Evolutionary conservation across 768 basidiomycete genomes (phyloP).

Genomic region (Boletus eberwhitei): DNA sequence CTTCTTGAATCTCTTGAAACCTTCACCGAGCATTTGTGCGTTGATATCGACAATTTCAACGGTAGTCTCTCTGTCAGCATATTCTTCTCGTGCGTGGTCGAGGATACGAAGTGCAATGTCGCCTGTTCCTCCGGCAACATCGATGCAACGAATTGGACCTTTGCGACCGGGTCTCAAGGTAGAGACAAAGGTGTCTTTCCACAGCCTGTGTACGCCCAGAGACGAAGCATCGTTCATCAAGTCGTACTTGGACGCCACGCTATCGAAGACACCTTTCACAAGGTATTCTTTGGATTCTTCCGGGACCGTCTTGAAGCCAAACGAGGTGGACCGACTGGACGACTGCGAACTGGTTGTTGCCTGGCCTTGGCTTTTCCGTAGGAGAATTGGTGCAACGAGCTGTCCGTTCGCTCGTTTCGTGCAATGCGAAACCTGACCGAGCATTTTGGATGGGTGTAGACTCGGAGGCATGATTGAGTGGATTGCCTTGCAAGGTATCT

Average conservation of each 20-base stretch:
- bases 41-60: conserved; percentile 96
- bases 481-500: no score
- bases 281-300: conserved; percentile 84
- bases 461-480: no score
- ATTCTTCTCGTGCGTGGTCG: conserved; percentile 84
- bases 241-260: conserved; percentile 93
- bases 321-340: conserved; percentile 65
- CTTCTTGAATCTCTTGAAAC: conserved; percentile 84
- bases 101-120: conserved; percentile 95
- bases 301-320: conserved; percentile 89
- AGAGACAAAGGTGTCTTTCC: conserved; percentile 91
- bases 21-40: conserved; percentile 91
- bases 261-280: conserved; percentile 92
- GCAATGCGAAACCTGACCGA: conserved; percentile 14
- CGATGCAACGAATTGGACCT: conserved; percentile 78
- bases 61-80: conserved; percentile 84
- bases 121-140: conserved; percentile 96
- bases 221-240: conserved; percentile 99
- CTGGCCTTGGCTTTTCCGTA: conserved; percentile 24
- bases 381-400: conserved; percentile 6
- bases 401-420: conserved; percentile 12
- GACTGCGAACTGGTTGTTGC: conserved; percentile 8
- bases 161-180: conserved; percentile 71
- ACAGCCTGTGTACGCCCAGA: conserved; percentile 90
- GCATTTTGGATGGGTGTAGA: conserved; percentile 8